Evolutionary conservation across 176 grass and related monocot species (phyloP).

Genomic region (Oryza meyeriana): DNA sequence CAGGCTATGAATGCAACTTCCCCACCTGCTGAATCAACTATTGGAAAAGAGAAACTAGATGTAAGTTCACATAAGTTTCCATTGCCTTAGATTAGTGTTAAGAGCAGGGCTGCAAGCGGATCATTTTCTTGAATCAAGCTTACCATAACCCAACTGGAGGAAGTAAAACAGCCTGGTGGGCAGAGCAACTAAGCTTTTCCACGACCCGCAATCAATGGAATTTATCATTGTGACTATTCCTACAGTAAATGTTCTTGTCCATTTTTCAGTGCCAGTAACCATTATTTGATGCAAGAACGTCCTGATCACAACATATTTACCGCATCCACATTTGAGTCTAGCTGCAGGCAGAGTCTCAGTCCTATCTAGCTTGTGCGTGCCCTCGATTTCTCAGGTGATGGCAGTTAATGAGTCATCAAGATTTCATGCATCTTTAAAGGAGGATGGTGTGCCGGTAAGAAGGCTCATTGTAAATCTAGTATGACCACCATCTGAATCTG

Average conservation of each 20-base stretch:
- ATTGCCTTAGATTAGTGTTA: background rate
- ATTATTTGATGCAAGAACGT: conserved; percentile 7
- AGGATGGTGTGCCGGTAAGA: conserved; percentile 38
- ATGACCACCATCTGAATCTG: no score
- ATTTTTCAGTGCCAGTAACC: background rate
- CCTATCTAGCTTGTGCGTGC: background rate
- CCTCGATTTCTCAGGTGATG: conserved; percentile 43
- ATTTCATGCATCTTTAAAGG: conserved; percentile 45
- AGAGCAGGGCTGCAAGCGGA: background rate
- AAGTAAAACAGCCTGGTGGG: background rate
- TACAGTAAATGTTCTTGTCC: conserved; percentile 9
- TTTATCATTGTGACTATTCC: conserved; percentile 37
- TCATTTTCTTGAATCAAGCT: conserved; percentile 16
- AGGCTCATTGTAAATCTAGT: background rate
- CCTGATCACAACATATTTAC: background rate
- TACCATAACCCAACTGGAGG: background rate
- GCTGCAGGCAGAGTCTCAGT: background rate
- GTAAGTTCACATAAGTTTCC: conserved; percentile 29
- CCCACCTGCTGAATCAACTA: background rate
- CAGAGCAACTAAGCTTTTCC: conserved; percentile 10
- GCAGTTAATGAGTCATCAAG: conserved; percentile 50
- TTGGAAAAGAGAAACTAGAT: background rate
- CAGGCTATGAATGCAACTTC: conserved; percentile 16
- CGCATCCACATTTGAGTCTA: background rate
- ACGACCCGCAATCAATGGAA: conserved; percentile 23